A percentile compares a stretch with the other conserved stretches of the same genome.
phyloP scores from a whole-genome alignment of 495 filamentous ascomycete species.

The Aspergillus coremiiformis region DNA sequence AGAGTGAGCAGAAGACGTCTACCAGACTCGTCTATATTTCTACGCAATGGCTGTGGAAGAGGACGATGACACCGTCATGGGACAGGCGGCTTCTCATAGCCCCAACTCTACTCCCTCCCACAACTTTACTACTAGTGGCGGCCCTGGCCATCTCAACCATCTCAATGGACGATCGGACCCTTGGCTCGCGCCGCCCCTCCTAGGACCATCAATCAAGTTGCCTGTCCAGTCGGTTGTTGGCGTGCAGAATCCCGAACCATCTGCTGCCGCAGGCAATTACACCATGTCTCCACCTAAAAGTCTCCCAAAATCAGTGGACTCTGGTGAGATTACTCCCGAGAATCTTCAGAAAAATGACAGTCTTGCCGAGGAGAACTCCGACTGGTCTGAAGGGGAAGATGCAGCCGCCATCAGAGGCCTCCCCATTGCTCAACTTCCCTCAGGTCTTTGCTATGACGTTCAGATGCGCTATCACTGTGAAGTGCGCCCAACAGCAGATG shows the following conservation, averaged over 20 bases:
- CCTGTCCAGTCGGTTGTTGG: neutral
- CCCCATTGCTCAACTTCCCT: slow-evolving; percentile 45
- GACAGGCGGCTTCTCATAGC: slow-evolving; percentile 21
- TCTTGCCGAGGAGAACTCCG: slow-evolving; percentile 32
- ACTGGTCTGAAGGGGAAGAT: slow-evolving; percentile 35
- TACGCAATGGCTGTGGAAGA: slow-evolving; percentile 23
- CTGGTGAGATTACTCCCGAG: slow-evolving; percentile 17
- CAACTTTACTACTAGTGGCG: slow-evolving; percentile 3
- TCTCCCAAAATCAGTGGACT: slow-evolving; percentile 19
- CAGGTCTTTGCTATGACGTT: slow-evolving; percentile 81
- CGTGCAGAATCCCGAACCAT: neutral
- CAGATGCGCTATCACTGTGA: slow-evolving; percentile 92
- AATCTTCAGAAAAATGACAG: slow-evolving; percentile 25
- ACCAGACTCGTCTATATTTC: neutral
- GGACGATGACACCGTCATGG: slow-evolving; percentile 39
- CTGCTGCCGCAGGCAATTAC: neutral
- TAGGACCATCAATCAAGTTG: slow-evolving; percentile 15
- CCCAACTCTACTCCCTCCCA: slow-evolving; percentile 15
- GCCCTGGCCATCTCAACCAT: slow-evolving; percentile 16
- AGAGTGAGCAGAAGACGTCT: neutral
- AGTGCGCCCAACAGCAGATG: slow-evolving; percentile 57
- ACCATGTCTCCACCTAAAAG: slow-evolving; percentile 17
- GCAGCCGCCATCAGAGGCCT: slow-evolving; percentile 19
- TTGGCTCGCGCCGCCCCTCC: slow-evolving; percentile 24
- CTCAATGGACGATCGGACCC: slow-evolving; percentile 17